Conservation (phyloP, 164 flowering plant genomes). For the Liriodendron chinense region DNA sequence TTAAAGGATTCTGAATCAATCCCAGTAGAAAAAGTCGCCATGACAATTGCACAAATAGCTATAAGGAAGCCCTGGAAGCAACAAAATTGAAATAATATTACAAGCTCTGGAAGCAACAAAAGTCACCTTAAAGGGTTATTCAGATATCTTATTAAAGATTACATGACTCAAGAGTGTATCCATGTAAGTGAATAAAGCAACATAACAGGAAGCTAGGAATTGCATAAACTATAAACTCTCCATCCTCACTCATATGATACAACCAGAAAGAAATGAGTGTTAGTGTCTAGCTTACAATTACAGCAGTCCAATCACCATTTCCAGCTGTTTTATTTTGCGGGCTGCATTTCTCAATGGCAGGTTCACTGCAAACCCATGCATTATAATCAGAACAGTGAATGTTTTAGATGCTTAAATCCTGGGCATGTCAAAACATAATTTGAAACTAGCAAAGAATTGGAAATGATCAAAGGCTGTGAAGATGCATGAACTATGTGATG, state of each 20-base stretch:
- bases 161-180: not conserved
- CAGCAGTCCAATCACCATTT: conserved; percentile 58
- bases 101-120: conserved; percentile 29
- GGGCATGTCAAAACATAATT: not conserved
- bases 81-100: conserved; percentile 1
- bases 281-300: conserved; percentile 50
- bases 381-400: not conserved
- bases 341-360: conserved; percentile 52
- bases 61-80: conserved; percentile 65
- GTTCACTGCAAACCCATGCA: conserved; percentile 58
- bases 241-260: not conserved
- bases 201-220: not conserved
- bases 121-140: not conserved
- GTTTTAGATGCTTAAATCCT: not conserved
- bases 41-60: conserved; percentile 78
- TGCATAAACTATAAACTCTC: not conserved
- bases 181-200: not conserved
- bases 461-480: not conserved
- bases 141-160: too few species aligned
- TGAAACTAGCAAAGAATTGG: not conserved
- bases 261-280: not conserved
- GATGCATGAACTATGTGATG: not conserved
- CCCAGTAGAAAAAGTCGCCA: conserved; percentile 94
- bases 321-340: conserved; percentile 30
- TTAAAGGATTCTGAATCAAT: conserved; percentile 86